These are phyloP conservation scores for Streptanthus diversifolius DNA, from an alignment of 345 rosid genomes.

Conservation along the genomic window DNA sequence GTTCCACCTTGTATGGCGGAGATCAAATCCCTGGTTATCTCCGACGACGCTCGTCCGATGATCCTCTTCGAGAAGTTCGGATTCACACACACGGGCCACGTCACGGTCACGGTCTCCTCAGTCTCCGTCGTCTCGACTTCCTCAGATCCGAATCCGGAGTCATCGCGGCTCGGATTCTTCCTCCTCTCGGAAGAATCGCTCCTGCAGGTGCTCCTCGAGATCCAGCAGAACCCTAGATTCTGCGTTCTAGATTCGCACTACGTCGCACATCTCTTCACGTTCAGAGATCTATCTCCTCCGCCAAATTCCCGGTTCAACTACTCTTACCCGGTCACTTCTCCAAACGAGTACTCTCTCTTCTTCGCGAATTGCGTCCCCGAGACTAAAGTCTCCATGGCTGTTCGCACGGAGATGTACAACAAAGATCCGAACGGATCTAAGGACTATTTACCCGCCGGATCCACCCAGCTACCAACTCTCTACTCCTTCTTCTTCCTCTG, in stretches of 20 bases:
- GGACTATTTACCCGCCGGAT: constrained; percentile 78
- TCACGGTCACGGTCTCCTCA: constrained; percentile 52
- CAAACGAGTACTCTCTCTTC: constrained; percentile 83
- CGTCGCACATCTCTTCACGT: constrained; percentile 56
- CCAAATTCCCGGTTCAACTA: constrained; percentile 57
- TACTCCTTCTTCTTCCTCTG: constrained; percentile 51
- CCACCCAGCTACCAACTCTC: constrained; percentile 68
- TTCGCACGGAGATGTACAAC: constrained; percentile 69
- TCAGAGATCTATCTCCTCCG: constrained; percentile 82
- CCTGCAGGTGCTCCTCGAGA: constrained; percentile 74
- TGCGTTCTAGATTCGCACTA: constrained; percentile 85
- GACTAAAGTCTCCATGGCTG: constrained; percentile 75
- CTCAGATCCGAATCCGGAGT: constrained; percentile 44
- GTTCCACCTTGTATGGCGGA: constrained; percentile 47
- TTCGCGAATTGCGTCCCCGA: constrained; percentile 89
- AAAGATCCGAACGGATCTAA: constrained; percentile 52
- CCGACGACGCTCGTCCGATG: constrained; percentile 76
- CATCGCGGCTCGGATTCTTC: constrained; percentile 87
- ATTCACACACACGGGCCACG: constrained; percentile 82
- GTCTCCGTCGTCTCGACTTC: constrained; percentile 59
- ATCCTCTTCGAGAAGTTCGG: constrained; percentile 96
- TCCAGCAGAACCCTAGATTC: constrained; percentile 68
- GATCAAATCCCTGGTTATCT: constrained; percentile 63
- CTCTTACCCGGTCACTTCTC: constrained; percentile 60
- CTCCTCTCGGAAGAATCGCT: constrained; percentile 89